Evolutionary conservation across 2,329 filamentous ascomycete genomes (phyloP).

Genomic region (Aspergillus texensis): DNA sequence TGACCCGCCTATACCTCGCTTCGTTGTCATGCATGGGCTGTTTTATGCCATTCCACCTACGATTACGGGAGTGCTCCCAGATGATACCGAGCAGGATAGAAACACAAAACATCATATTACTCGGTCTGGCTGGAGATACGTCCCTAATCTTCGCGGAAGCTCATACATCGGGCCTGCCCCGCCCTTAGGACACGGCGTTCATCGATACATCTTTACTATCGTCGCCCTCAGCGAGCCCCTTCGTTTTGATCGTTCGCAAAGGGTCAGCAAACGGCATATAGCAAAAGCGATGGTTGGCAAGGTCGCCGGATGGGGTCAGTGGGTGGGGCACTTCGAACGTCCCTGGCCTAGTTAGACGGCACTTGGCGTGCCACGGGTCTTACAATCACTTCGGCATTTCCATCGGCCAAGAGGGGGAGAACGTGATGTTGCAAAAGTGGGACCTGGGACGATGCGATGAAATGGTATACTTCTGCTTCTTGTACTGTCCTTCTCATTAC

Average conservation of each 20-base stretch:
- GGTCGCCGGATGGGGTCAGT: conserved; percentile 21
- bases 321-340: neutral
- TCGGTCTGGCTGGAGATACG: conserved; percentile 30
- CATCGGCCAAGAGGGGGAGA: conserved; percentile 17
- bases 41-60: conserved; percentile 35
- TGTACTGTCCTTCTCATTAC: neutral
- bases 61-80: conserved; percentile 16
- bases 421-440: neutral
- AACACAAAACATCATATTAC: conserved; percentile 21
- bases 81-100: conserved; percentile 20
- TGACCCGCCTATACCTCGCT: conserved; percentile 31
- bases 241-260: conserved; percentile 19
- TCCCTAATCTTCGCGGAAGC: conserved; percentile 26
- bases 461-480: neutral
- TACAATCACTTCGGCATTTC: conserved; percentile 31
- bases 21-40: conserved; percentile 25
- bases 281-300: conserved; percentile 31
- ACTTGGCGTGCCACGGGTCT: conserved; percentile 17
- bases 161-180: conserved; percentile 32
- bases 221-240: conserved; percentile 31
- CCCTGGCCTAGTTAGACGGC: neutral
- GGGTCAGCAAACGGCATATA: conserved; percentile 31
- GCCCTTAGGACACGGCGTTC: conserved; percentile 33
- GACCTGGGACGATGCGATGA: neutral
- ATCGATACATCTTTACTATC: conserved; percentile 38